Base-by-base conservation (phyloP, 805 yeast species). In the Schizosaccharomyces octosporus region DNA sequence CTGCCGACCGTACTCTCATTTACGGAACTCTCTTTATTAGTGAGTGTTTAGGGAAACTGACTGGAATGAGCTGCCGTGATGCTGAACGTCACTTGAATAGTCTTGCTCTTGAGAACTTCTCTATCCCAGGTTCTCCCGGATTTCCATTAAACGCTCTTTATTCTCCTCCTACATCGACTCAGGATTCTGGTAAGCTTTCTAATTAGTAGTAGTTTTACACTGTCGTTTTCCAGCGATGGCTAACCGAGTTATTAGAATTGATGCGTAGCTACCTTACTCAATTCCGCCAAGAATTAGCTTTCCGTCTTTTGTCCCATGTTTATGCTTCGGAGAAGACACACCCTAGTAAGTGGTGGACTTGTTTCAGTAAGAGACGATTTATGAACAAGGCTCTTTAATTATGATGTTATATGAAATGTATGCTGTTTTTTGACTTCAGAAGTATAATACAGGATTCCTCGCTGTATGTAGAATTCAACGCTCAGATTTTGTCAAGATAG, bases 41-140 rank as follows among this genome's bases (percentile, higher is more conserved):
- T 60, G 95, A 87, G 69, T 87, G 96, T 72, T 76, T 93, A 63
- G 76, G 82, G 48, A 78, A 81, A 63, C 74, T 93, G 64, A 73
- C 77, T 55, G 75, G 74, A 62, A 5, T 39, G 19, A 21, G n/a
- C 27, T 36, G 9, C 11, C 59, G 48, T 39, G 76, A 74, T 51
- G 78, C 78, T 41, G 67, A 65, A 62, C 68, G 72, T 64, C 72
- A 76, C n/a, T 78, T 93, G 65, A 88, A 86, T 65, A 89, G 89
- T 69, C 77, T 88, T 65, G 83, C 97, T 0, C 77, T 93, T 62
- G 97, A 90, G 66, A 81, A 82, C 69, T 90, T 93, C 69, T 77
- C 89, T 19, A 78, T 93, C 64, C 99, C 99, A 1, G 99, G 99
- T 29, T 96, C 93, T 64, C 81, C 90, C 7, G 88, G 90, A 15